These are phyloP conservation scores for Acanthochlamys bracteata DNA, from an alignment of 106 monocot genomes.

Conservation along the genomic window DNA sequence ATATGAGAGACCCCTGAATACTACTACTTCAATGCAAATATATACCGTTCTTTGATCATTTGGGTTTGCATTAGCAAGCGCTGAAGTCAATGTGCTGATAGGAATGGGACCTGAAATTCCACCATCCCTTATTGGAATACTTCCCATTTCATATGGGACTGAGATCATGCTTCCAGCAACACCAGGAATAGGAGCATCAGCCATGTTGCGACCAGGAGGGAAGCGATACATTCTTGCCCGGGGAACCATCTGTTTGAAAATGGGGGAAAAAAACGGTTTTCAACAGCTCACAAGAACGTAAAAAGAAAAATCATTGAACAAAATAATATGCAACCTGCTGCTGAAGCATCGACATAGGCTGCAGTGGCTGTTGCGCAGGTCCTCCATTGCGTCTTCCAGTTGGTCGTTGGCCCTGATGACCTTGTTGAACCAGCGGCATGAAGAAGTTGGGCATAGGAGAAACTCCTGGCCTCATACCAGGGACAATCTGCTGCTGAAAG, in stretches of 20 bases:
- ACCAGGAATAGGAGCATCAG: constrained; percentile 39
- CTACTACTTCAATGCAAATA: no score
- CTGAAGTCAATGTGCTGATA: constrained; percentile 54
- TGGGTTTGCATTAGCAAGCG: constrained; percentile 65
- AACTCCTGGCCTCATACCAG: constrained; percentile 78
- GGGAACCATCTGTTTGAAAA: constrained; percentile 31
- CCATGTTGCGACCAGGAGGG: constrained; percentile 50
- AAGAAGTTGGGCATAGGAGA: constrained; percentile 74
- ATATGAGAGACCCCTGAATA: no score
- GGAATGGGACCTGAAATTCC: constrained; percentile 55
- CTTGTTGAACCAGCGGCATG: constrained; percentile 64
- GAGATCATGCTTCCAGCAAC: constrained; percentile 51
- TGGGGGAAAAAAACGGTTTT: no score
- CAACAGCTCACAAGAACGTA: no score
- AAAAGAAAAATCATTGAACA: neutral
- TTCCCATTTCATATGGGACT: constrained; percentile 53
- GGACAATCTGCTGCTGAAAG: constrained; percentile 75
- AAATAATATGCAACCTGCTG: no score
- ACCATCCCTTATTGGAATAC: constrained; percentile 30
- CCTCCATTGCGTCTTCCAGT: constrained; percentile 51
- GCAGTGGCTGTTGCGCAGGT: constrained; percentile 47
- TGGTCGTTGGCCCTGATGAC: constrained; percentile 55
- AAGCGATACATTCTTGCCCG: constrained; percentile 63
- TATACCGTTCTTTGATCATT: constrained; percentile 68
- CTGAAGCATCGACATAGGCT: constrained; percentile 43